A percentile compares a stretch with the other conserved stretches of the same genome.
These are phyloP conservation scores for Lumnitzera racemosa DNA, from an alignment of 345 rosid species.

Conservation along the genomic window DNA sequence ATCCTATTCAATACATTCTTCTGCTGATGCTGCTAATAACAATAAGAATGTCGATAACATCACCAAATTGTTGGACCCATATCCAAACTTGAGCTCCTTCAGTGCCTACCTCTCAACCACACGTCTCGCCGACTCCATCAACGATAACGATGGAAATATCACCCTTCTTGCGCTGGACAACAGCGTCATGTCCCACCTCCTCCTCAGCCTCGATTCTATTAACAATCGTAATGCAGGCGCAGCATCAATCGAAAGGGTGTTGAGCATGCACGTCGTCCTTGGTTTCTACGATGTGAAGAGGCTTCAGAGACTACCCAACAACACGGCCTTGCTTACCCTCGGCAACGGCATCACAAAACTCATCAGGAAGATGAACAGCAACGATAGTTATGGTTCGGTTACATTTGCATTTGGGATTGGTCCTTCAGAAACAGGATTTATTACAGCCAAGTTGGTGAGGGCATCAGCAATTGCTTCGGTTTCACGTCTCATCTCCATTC, in stretches of 20 bases:
- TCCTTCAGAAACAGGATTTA: no score
- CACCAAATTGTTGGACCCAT: not conserved
- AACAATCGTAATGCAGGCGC: not conserved
- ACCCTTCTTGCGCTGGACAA: conserved; percentile 15
- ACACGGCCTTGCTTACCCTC: conserved; percentile 8
- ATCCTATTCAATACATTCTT: not conserved
- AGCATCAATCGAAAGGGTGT: conserved; percentile 2
- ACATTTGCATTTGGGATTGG: no score
- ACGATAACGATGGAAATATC: not conserved
- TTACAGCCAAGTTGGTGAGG: conserved; percentile 6
- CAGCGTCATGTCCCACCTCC: conserved; percentile 5
- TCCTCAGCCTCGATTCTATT: not conserved
- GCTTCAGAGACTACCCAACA: conserved; percentile 6
- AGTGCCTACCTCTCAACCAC: conserved; percentile 2
- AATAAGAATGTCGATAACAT: not conserved
- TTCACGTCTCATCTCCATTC: conserved; percentile 6
- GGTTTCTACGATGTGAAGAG: conserved; percentile 7
- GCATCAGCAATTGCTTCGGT: conserved; percentile 3
- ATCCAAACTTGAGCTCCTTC: conserved; percentile 13
- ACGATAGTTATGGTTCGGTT: no score
- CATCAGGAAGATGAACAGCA: no score
- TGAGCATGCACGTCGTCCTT: conserved; percentile 11
- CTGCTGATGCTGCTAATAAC: not conserved
- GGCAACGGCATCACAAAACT: no score
- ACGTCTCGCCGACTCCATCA: conserved; percentile 4